Evolutionary conservation across 1,139 yeast genomes (phyloP).

Genomic region (Taphrina communis): DNA sequence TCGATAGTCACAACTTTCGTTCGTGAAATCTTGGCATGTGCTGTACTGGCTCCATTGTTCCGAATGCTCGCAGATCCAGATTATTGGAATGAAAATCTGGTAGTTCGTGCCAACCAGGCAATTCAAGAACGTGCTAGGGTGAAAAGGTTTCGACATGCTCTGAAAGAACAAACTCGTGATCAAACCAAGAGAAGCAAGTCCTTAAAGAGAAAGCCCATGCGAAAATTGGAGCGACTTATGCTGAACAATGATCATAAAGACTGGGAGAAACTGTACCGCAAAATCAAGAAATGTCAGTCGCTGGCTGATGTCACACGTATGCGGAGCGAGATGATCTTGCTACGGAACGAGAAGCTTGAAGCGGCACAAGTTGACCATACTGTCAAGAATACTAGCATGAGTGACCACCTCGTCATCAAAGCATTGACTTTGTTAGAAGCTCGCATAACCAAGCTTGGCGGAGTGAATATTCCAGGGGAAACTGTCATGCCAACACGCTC

Average conservation of each 20-base stretch:
- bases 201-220: slow-evolving; percentile 45
- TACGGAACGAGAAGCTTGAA: slow-evolving; percentile 1
- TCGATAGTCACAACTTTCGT: slow-evolving; percentile 60
- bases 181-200: slow-evolving; percentile 44
- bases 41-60: slow-evolving; percentile 62
- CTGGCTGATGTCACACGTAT: slow-evolving; percentile 26
- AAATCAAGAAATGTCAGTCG: slow-evolving; percentile 23
- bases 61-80: slow-evolving; percentile 72
- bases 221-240: slow-evolving; percentile 63
- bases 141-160: slow-evolving; percentile 69
- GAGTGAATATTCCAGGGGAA: background rate
- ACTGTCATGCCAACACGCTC: background rate
- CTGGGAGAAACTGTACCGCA: slow-evolving; percentile 31
- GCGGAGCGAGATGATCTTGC: slow-evolving; percentile 29
- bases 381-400: slow-evolving; percentile 15
- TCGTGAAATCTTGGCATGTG: slow-evolving; percentile 68
- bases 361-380: background rate
- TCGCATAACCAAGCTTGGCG: slow-evolving; percentile 13
- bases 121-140: slow-evolving; percentile 79
- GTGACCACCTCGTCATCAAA: slow-evolving; percentile 18
- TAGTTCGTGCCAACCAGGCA: slow-evolving; percentile 66
- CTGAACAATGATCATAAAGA: slow-evolving; percentile 52
- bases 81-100: slow-evolving; percentile 71
- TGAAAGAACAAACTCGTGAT: slow-evolving; percentile 57
- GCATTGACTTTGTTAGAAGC: slow-evolving; percentile 23